These are phyloP conservation scores for Dothiorella sarmentorum DNA, from an alignment of 2,329 filamentous ascomycete genomes.

Conservation along the genomic window DNA sequence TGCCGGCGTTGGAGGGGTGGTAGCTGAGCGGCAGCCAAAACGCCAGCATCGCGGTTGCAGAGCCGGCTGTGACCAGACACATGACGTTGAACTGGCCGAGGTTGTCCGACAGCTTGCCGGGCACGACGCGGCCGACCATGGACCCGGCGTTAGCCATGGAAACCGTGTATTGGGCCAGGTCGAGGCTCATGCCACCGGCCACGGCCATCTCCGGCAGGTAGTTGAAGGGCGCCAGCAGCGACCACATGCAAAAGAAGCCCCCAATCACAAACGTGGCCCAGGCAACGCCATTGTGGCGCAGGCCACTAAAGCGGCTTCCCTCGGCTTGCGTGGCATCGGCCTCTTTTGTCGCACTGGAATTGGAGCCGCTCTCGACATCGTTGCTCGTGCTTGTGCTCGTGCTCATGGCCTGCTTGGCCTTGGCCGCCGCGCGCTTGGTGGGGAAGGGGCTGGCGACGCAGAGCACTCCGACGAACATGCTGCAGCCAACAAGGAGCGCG, in stretches of 20 bases:
- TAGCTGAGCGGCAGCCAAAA: constrained; percentile 38
- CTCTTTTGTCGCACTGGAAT: too few relatives aligned
- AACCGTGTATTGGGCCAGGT: constrained; percentile 48
- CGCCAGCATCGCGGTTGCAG: constrained; percentile 46
- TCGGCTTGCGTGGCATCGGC: too few relatives aligned
- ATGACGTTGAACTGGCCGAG: constrained; percentile 37
- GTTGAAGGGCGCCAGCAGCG: constrained; percentile 49
- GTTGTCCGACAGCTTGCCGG: constrained; percentile 44
- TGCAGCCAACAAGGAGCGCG: constrained; percentile 20
- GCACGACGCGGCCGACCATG: constrained; percentile 40
- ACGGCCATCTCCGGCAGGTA: constrained; percentile 56
- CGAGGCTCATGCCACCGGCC: constrained; percentile 47
- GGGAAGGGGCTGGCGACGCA: constrained; percentile 13
- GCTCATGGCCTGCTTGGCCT: background rate
- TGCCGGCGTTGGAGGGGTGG: constrained; percentile 35
- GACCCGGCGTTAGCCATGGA: constrained; percentile 41
- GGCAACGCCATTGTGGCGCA: too few relatives aligned
- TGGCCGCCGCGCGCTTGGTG: constrained; percentile 1
- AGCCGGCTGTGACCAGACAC: constrained; percentile 46
- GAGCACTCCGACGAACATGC: constrained; percentile 14
- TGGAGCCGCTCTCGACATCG: too few relatives aligned
- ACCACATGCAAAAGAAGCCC: constrained; percentile 37
- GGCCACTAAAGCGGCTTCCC: too few relatives aligned
- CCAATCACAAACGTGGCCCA: too few relatives aligned
- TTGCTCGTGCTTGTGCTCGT: too few relatives aligned